Evolutionary conservation across 1,139 yeast genomes (phyloP).

Genomic region (Saccharomycopsis hybrid): DNA sequence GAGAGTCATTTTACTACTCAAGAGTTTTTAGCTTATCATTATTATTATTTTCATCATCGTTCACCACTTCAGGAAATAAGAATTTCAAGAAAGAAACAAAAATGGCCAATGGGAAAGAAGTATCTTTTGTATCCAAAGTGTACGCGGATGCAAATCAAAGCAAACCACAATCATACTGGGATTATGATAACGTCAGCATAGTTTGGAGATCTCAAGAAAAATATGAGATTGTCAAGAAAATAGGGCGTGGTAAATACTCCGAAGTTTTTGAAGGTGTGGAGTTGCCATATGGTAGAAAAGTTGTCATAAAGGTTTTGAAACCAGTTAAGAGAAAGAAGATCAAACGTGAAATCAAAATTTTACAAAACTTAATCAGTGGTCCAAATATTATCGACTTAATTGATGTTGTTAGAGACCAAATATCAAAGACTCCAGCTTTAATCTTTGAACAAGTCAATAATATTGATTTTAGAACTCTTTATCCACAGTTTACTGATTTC

Average conservation of each 20-base stretch:
- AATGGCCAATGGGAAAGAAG: not conserved
- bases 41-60: too few species aligned
- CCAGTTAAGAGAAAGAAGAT: constrained; percentile 97
- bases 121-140: constrained; percentile 43
- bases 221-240: constrained; percentile 82
- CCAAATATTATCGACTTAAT: constrained; percentile 75
- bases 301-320: constrained; percentile 89
- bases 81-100: not conserved
- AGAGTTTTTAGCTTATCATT: too few species aligned
- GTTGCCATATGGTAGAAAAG: constrained; percentile 44
- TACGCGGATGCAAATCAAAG: constrained; percentile 59
- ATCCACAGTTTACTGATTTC: constrained; percentile 78
- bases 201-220: constrained; percentile 66
- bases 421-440: constrained; percentile 86
- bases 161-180: constrained; percentile 71
- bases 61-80: too few species aligned
- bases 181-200: constrained; percentile 64
- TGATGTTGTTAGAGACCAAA: constrained; percentile 87
- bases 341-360: constrained; percentile 86
- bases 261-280: constrained; percentile 88
- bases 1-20: too few species aligned
- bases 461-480: constrained; percentile 82
- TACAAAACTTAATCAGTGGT: constrained; percentile 83
- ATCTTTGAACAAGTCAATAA: constrained; percentile 89
- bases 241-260: constrained; percentile 95